These are phyloP conservation scores for Saksenaea vasiformis DNA, from an alignment of 371 early-diverging fungal species.

Conservation along the genomic window DNA sequence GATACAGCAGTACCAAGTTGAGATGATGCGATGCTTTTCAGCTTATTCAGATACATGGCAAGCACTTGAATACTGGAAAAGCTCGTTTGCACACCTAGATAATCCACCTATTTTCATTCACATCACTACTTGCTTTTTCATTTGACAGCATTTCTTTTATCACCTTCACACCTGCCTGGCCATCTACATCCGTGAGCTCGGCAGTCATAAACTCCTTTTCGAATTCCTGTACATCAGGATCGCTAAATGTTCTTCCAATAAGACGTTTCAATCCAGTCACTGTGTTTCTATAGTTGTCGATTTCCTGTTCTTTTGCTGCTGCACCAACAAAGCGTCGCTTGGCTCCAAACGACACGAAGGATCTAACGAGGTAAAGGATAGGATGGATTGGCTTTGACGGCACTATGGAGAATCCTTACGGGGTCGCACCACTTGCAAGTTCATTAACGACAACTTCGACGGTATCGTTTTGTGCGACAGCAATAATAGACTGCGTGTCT, in stretches of 20 bases:
- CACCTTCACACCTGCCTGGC: conserved; percentile 86
- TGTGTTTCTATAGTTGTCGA: conserved; percentile 96
- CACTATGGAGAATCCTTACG: conserved; percentile 59
- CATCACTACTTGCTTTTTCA: background rate
- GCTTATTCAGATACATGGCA: conserved; percentile 89
- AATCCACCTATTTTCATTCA: conserved; percentile 57
- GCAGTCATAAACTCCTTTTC: conserved; percentile 84
- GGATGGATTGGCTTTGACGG: background rate
- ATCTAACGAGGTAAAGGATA: conserved; percentile 35
- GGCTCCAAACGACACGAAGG: conserved; percentile 90
- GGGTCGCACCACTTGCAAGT: conserved; percentile 94
- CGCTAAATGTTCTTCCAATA: conserved; percentile 88
- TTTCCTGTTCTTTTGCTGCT: conserved; percentile 92
- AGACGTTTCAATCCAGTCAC: conserved; percentile 94
- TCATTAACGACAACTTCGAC: conserved; percentile 97
- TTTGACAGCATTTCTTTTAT: too few relatives aligned
- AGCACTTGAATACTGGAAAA: conserved; percentile 87
- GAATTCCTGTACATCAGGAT: conserved; percentile 83
- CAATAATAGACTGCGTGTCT: conserved; percentile 92
- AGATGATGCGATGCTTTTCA: conserved; percentile 80
- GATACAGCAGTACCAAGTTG: conserved; percentile 83
- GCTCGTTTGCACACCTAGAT: conserved; percentile 65
- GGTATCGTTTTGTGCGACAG: conserved; percentile 96
- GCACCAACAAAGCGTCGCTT: conserved; percentile 96
- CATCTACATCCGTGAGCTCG: conserved; percentile 79